A percentile compares a stretch with the other conserved stretches of the same genome.
phyloP scores from a whole-genome alignment of 805 yeast species.

The Lipomyces yamanashiensis region DNA sequence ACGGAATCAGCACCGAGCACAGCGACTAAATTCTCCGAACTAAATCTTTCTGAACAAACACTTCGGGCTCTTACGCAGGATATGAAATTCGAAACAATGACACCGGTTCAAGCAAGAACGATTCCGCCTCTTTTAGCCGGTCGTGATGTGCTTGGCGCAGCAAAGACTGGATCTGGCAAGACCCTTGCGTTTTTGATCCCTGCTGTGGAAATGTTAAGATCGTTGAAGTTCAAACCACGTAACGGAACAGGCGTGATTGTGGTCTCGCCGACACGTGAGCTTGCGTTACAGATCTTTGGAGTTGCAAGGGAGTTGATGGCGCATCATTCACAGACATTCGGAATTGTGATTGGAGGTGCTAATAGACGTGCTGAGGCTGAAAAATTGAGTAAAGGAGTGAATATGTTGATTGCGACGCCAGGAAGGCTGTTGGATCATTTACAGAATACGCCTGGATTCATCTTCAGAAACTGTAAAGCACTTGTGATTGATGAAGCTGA shows the following conservation, averaged over 20 bases:
- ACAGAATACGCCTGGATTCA: slow-evolving; percentile 72
- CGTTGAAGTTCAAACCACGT: slow-evolving; percentile 93
- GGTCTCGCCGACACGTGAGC: slow-evolving; percentile 96
- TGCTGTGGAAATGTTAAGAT: slow-evolving; percentile 88
- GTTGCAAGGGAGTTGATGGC: slow-evolving; percentile 95
- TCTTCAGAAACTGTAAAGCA: slow-evolving; percentile 89
- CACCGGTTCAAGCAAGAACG: slow-evolving; percentile 92
- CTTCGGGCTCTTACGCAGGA: slow-evolving; percentile 69
- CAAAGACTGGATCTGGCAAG: slow-evolving; percentile 98
- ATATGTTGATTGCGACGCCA: slow-evolving; percentile 92
- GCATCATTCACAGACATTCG: slow-evolving; percentile 88
- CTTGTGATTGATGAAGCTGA: slow-evolving; percentile 97
- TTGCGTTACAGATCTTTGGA: slow-evolving; percentile 96
- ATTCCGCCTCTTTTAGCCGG: slow-evolving; percentile 97
- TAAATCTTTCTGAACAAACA: slow-evolving; percentile 81
- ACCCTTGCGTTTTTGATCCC: slow-evolving; percentile 95
- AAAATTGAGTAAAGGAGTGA: slow-evolving; percentile 90
- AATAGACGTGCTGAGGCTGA: slow-evolving; percentile 98
- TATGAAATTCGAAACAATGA: slow-evolving; percentile 93
- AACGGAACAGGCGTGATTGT: slow-evolving; percentile 97
- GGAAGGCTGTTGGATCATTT: slow-evolving; percentile 96
- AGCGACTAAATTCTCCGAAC: slow-evolving; percentile 50
- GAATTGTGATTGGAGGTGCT: slow-evolving; percentile 98
- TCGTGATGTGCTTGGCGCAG: slow-evolving; percentile 98
- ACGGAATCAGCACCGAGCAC: not conserved